Evolutionary conservation across 106 monocot genomes (phyloP).

Genomic region (Acorus gramineus): DNA sequence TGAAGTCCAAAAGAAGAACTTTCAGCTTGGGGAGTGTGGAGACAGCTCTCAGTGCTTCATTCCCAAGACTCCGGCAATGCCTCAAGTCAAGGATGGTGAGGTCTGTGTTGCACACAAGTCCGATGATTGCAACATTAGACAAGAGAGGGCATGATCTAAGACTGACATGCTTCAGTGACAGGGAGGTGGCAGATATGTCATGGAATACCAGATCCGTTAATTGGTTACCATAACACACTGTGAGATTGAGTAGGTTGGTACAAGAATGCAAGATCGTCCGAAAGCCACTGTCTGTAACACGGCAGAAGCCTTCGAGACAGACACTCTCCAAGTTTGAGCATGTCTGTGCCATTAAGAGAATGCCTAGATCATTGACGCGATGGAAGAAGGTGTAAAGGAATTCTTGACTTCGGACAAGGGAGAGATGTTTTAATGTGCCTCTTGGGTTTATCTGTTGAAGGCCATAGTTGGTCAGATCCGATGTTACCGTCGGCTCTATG

Average conservation of each 20-base stretch:
- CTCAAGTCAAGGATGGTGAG: slow-evolving; percentile 68
- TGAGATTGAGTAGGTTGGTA: slow-evolving; percentile 52
- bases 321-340: slow-evolving; percentile 81
- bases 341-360: slow-evolving; percentile 67
- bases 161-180: slow-evolving; percentile 79
- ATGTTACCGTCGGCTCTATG: slow-evolving; percentile 34
- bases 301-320: slow-evolving; percentile 79
- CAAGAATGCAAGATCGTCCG: slow-evolving; percentile 78
- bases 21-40: slow-evolving; percentile 54
- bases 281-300: slow-evolving; percentile 89
- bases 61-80: slow-evolving; percentile 68
- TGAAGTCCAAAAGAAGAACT: slow-evolving; percentile 55
- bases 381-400: slow-evolving; percentile 68
- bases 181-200: slow-evolving; percentile 88
- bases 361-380: slow-evolving; percentile 77
- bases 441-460: slow-evolving; percentile 64
- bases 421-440: slow-evolving; percentile 80
- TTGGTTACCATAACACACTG: slow-evolving; percentile 74
- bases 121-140: slow-evolving; percentile 48
- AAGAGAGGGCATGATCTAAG: slow-evolving; percentile 80
- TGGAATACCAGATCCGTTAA: slow-evolving; percentile 92
- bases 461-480: slow-evolving; percentile 79
- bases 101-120: slow-evolving; percentile 52
- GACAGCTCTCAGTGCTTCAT: slow-evolving; percentile 46
- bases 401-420: slow-evolving; percentile 76